Conservation (phyloP, 176 grass and related monocot species). For the Microstegium vimineum region DNA sequence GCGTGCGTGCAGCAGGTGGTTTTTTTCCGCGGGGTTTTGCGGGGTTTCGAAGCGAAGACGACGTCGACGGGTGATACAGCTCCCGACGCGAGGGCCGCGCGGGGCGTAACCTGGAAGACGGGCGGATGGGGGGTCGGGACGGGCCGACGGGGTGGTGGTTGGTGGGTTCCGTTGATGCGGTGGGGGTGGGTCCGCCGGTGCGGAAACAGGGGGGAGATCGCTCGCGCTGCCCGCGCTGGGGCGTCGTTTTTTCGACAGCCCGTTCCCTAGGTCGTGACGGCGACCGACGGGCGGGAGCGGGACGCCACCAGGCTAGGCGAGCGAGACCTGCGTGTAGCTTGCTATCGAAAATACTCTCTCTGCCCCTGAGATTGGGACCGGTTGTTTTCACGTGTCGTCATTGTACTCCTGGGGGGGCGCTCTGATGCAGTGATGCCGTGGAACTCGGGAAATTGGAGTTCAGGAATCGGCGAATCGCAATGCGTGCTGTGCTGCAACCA, state of each 20-base stretch:
- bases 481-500: no score
- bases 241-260: slow-evolving; percentile 28
- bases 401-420: not conserved
- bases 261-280: no score
- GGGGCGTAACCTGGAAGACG: slow-evolving; percentile 43
- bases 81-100: not conserved
- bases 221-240: slow-evolving; percentile 18
- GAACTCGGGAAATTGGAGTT: not conserved
- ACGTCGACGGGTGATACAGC: slow-evolving; percentile 24
- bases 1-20: slow-evolving; percentile 32
- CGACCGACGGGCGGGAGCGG: not conserved
- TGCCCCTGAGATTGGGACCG: no score
- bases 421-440: not conserved
- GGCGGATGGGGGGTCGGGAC: slow-evolving; percentile 25
- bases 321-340: no score
- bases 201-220: not conserved
- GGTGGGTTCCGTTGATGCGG: not conserved
- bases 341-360: no score
- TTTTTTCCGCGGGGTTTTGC: slow-evolving; percentile 44
- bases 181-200: slow-evolving; percentile 10
- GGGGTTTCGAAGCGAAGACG: slow-evolving; percentile 72
- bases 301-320: not conserved
- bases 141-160: not conserved
- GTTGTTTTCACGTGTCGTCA: not conserved
- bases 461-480: no score